Base-by-base conservation (phyloP, 345 rosid genomes). In the Hevea brasiliensis region DNA sequence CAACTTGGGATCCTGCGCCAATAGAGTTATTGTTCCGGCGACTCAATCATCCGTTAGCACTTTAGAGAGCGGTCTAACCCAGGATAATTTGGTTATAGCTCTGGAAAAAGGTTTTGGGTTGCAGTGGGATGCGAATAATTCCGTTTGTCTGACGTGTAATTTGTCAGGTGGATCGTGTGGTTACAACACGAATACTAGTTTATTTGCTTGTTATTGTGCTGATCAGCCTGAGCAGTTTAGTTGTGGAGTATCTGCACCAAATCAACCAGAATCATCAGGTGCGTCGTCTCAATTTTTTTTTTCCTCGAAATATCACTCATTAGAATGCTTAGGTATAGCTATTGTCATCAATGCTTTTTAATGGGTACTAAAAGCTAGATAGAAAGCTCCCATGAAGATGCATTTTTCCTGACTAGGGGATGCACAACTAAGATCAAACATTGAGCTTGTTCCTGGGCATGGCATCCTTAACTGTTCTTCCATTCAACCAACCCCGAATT, bases 81-180 rank as follows among this genome's bases (percentile, higher is more conserved):
- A 0, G 29, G 70, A 35, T 0, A 15, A 73, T 72, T 59, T 85
- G 41, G 1, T 59, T 6, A 59, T 23, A 12, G 80, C 68, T 40
- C 35, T 82, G 3, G 26, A 7, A 0, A 48, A 40, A 0, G 87
- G 87, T 21, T 86, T 88, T 40, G 68, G 67, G 23, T 17, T 83
- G 57, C 4, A 0, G 14, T 80, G 78, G 83, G 10, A 37, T 70
- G 48, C 66, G 32, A 4, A 41, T 51, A 41, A 84, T 61, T 0
- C 12, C 3, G 29, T 35, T 1, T 88, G 89, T 71, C 7, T 6
- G 0, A 0, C 0, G 1, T 88, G 91, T 54, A 0, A 14, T 0
- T 0, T 0, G 0, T 50, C 80, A 0, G 11, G 26, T 0, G 92
- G 92, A 18, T 21, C n/a, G 55, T 88, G 89, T 54, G 89, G 89